phyloP scores from a whole-genome alignment of 2,329 filamentous ascomycete species.

The Ceratocystis lukuohia region DNA sequence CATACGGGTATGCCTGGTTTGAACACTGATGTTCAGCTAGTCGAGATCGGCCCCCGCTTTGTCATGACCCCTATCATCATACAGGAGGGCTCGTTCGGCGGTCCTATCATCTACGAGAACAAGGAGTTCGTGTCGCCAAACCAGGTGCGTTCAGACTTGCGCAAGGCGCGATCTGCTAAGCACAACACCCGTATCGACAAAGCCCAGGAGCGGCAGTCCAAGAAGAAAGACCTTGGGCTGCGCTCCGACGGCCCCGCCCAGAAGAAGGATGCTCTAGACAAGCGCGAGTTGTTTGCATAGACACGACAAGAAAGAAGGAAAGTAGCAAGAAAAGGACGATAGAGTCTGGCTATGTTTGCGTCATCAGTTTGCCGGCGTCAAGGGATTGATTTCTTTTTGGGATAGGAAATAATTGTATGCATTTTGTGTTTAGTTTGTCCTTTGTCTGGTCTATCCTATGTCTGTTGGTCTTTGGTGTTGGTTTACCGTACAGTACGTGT shows the following conservation, averaged over 20 bases:
- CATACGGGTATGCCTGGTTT: conserved; percentile 31
- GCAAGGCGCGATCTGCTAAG: conserved; percentile 59
- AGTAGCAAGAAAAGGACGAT: conserved; percentile 22
- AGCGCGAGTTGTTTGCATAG: conserved; percentile 61
- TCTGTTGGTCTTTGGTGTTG: neutral
- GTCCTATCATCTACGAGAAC: conserved; percentile 96
- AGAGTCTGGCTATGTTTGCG: conserved; percentile 18
- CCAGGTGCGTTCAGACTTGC: conserved; percentile 73
- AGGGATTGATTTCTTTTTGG: conserved; percentile 18
- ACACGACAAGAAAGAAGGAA: conserved; percentile 11
- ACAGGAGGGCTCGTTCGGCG: conserved; percentile 86
- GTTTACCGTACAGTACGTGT: neutral
- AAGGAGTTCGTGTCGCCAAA: conserved; percentile 95
- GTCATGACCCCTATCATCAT: conserved; percentile 91
- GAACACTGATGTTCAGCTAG: conserved; percentile 65
- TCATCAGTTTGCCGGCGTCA: conserved; percentile 20
- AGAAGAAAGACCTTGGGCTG: conserved; percentile 65
- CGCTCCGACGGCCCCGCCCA: conserved; percentile 48
- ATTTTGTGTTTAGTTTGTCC: conserved; percentile 10
- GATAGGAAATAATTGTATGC: conserved; percentile 19
- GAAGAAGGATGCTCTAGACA: conserved; percentile 59
- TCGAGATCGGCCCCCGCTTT: conserved; percentile 89
- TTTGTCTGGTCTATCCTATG: neutral
- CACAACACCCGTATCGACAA: conserved; percentile 69
- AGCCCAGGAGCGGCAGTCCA: conserved; percentile 55